Base-by-base conservation (phyloP, 148 eudicot genomes). In the Rheum nobile region DNA sequence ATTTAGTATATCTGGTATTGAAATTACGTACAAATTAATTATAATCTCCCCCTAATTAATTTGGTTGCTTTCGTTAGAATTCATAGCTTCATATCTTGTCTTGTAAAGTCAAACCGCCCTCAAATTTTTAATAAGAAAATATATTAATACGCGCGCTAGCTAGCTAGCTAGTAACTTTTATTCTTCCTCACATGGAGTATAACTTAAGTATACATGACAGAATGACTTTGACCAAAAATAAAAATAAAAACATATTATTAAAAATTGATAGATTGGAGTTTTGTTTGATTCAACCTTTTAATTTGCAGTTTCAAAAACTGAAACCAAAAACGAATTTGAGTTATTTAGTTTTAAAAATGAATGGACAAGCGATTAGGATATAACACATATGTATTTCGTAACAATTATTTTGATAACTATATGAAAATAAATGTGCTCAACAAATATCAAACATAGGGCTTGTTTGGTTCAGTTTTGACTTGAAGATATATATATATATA, bases 101-200 rank as follows among this genome's bases (percentile, higher is more conserved):
- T 22, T 19, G 22, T 50, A 50, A 50, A 50, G 57, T 50, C 57
- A 50, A 50, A 50, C 57, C 57, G 26, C 21, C 57, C 57, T 50
- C 22, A 19, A 6, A 4, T 50, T 50, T 50, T 50, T 57, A 57
- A 24, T n/a, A 7, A 52, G 12, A 52, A 22, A 4, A 52, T 26
- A n/a, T n/a, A n/a, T n/a, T n/a, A n/a, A n/a, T n/a, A 41, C 10
- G 10, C 5, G 43, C 0, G 43, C 43, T 41, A 4, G 5, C n/a
- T n/a, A n/a, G 10, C 43, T 41, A 3, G 6, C 65, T 57, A 22
- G 29, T n/a, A 57, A 26, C 65, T 57, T 57, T 28, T 57, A 24
- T 24, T 57, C 65, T 57, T 28, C 31, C 65, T 57, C 65, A 48
- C n/a, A 57, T 59, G 67, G 32, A 59, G 67, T 59, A 59, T 29